Conservation (phyloP, 495 filamentous ascomycete genomes). For the Astrothelium subdiscretum region DNA sequence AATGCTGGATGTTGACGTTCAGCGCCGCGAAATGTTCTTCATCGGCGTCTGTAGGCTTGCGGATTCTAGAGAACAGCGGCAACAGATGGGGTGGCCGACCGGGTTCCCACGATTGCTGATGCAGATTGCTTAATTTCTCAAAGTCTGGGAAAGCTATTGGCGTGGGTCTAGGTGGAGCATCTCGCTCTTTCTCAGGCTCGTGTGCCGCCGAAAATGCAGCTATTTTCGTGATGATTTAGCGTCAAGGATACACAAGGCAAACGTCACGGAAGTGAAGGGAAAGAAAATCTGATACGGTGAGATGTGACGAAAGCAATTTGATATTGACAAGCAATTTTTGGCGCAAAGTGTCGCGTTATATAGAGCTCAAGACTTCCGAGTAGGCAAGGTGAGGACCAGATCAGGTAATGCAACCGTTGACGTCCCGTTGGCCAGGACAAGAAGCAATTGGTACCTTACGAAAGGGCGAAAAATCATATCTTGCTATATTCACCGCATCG, state of each 20-base stretch:
- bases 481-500: too few relatives aligned
- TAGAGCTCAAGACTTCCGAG: too few relatives aligned
- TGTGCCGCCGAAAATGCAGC: slow-evolving; percentile 6
- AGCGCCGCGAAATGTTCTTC: slow-evolving; percentile 39
- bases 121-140: slow-evolving; percentile 4
- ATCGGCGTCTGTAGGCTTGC: slow-evolving; percentile 42
- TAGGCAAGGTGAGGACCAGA: too few relatives aligned
- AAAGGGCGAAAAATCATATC: too few relatives aligned
- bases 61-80: slow-evolving; percentile 35
- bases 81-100: slow-evolving; percentile 23
- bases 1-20: slow-evolving; percentile 36
- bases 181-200: slow-evolving; percentile 24
- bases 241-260: background rate
- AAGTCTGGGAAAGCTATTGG: slow-evolving; percentile 23
- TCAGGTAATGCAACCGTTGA: too few relatives aligned
- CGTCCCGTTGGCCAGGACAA: too few relatives aligned
- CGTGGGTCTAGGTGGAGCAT: slow-evolving; percentile 19
- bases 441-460: too few relatives aligned
- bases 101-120: slow-evolving; percentile 9
- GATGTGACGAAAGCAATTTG: too few relatives aligned
- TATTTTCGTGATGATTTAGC: background rate
- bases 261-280: background rate
- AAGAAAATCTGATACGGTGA: background rate
- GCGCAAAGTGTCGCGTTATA: too few relatives aligned
- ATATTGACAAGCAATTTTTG: too few relatives aligned